phyloP scores from a whole-genome alignment of 768 basidiomycete species.

The Auricularia heimuer region DNA sequence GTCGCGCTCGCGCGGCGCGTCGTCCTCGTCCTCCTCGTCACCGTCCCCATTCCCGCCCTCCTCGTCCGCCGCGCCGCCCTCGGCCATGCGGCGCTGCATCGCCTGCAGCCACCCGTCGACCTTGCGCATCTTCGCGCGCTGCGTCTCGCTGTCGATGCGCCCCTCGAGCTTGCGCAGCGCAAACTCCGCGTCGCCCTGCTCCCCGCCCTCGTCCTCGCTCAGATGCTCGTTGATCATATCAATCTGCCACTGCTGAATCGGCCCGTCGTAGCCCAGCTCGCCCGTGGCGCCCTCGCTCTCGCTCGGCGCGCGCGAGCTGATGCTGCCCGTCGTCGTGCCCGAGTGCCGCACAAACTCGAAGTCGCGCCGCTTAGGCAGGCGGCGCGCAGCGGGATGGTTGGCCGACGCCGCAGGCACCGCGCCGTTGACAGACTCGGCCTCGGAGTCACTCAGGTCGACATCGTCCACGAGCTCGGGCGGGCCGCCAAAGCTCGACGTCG shows the following conservation, averaged over 20 bases:
- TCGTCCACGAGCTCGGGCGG: conserved; percentile 2
- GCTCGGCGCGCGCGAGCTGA: conserved; percentile 47
- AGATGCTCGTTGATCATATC: conserved; percentile 44
- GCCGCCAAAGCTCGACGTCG: not conserved
- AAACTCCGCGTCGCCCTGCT: conserved; percentile 65
- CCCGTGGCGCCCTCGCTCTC: not conserved
- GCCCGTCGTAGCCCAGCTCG: conserved; percentile 30
- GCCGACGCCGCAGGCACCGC: conserved; percentile 22
- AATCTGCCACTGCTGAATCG: conserved; percentile 67
- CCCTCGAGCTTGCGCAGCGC: conserved; percentile 77
- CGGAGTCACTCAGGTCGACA: conserved; percentile 37
- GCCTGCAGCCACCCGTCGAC: conserved; percentile 76
- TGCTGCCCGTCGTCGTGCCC: conserved; percentile 29
- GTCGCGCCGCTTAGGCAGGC: conserved; percentile 64
- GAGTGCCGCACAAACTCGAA: conserved; percentile 69
- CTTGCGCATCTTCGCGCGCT: conserved; percentile 62
- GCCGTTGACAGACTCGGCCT: conserved; percentile 28
- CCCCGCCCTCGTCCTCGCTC: conserved; percentile 58
- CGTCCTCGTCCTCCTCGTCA: conserved; percentile 8
- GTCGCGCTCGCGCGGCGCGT: not conserved
- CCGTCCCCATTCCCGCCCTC: not conserved
- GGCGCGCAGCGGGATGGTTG: conserved; percentile 44
- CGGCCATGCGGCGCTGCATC: conserved; percentile 44
- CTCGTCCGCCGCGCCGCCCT: not conserved
- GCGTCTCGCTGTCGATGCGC: conserved; percentile 64